Evolutionary conservation across 768 basidiomycete genomes (phyloP).

Genomic region (Tremella fuciformis): DNA sequence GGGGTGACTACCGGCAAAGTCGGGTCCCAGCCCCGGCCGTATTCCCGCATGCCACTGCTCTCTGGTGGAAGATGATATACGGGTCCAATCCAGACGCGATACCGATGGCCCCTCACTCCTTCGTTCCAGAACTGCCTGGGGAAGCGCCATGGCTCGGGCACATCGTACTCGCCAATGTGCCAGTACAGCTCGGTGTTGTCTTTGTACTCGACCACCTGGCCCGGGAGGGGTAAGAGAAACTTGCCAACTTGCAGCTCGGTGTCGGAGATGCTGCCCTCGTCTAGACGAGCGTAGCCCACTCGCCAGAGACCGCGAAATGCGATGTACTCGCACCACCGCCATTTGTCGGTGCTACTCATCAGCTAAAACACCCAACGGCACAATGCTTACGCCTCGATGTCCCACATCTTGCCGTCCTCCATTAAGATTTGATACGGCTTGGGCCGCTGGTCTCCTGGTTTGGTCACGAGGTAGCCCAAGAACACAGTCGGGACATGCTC

Average conservation of each 20-base stretch:
- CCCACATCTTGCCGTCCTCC: conserved; percentile 72
- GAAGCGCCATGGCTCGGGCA: conserved; percentile 57
- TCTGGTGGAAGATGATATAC: conserved; percentile 48
- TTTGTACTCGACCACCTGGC: conserved; percentile 60
- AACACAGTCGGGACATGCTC: conserved; percentile 65
- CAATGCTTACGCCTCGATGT: conserved; percentile 61
- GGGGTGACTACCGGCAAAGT: background rate
- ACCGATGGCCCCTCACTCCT: conserved; percentile 46
- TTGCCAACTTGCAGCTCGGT: conserved; percentile 76
- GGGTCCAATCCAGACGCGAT: conserved; percentile 46
- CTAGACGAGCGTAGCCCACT: conserved; percentile 67
- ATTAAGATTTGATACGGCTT: conserved; percentile 55
- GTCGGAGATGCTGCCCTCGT: conserved; percentile 79
- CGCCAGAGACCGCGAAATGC: conserved; percentile 63
- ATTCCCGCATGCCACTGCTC: conserved; percentile 32
- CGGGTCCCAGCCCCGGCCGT: conserved; percentile 29
- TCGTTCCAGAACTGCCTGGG: conserved; percentile 44
- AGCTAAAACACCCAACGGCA: background rate
- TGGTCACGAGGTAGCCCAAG: conserved; percentile 50
- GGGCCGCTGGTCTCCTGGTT: conserved; percentile 40
- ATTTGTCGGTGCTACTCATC: conserved; percentile 28
- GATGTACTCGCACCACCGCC: conserved; percentile 80
- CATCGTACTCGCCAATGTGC: conserved; percentile 64
- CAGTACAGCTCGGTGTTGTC: conserved; percentile 64
- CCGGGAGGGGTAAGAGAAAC: conserved; percentile 69